Evolutionary conservation across 2,329 filamentous ascomycete genomes (phyloP), one percentile per base, ranked within the genome.

Genomic region (Aspergillus terreus): DNA sequence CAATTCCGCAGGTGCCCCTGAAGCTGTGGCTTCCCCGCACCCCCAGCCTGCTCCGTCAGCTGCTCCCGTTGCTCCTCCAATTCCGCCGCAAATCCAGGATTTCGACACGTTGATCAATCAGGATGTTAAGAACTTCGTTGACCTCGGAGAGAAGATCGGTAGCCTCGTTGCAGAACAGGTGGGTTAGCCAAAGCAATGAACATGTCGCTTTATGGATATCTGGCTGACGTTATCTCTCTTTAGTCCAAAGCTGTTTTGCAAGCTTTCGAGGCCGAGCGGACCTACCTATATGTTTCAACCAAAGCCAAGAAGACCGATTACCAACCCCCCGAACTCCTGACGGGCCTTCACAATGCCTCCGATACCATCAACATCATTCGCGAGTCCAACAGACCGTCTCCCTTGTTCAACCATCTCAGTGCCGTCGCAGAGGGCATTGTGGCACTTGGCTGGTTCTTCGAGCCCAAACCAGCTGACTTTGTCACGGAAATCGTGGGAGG

Each of bases 251-350:
- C 78, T 21, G 79, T 85, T 44, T 73, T 80, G 51, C 74, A 79
- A 63, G 83, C 90, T 38, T 96, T 97, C 75, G 78, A 84, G 52
- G 90, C 89, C 55, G 88, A 96, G 76, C 85, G 92, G 61, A 88
- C 85, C 60, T 96, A 96, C 71, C 80, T 99, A 51, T 81, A 95
- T 58, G 86, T 96, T 62, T 84, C 91, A 1, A 92, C 89, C 48
- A 94, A 92, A 76, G 87, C 94, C 19, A 95, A 91, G 80, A 96
- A 96, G 75, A 94, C 92, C 19, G 87, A 94, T 58, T 78, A 87
- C 57, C 82, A 85, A 44, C 82, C 86, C 62, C 75, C 82, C 7
- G 86, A 90, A 56, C 81, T 96, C 17, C 78, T 97, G 58, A 90
- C 92, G 63, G 91, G 92, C 58, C 85, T 96, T 55, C 92, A 95